Conservation (phyloP, 495 filamentous ascomycete genomes). For the Lineolata rhizophorae region DNA sequence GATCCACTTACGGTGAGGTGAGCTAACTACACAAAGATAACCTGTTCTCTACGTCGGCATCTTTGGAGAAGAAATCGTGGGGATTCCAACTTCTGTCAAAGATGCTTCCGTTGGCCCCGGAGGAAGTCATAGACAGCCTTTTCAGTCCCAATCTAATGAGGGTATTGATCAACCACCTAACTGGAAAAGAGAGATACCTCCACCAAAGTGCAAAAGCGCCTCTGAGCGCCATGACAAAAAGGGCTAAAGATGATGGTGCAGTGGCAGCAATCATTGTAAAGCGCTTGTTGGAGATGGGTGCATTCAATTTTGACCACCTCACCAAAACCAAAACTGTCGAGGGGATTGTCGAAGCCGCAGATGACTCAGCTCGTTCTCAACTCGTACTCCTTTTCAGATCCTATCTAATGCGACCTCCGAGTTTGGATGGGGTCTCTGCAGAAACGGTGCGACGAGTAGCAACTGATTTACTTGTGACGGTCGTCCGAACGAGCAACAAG, state of each 20-base stretch:
- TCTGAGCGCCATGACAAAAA: conserved; percentile 39
- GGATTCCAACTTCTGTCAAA: conserved; percentile 73
- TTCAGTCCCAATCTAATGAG: conserved; percentile 70
- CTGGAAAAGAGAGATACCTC: conserved; percentile 64
- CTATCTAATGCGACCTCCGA: conserved; percentile 19
- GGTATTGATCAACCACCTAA: conserved; percentile 69
- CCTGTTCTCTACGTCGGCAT: conserved; percentile 58
- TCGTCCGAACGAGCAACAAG: conserved; percentile 13
- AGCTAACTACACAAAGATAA: conserved; percentile 31
- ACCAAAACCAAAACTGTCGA: conserved; percentile 82
- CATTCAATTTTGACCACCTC: conserved; percentile 60
- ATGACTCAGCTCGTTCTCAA: conserved; percentile 19
- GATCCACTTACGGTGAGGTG: neutral
- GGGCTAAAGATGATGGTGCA: conserved; percentile 40
- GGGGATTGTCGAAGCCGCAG: conserved; percentile 41
- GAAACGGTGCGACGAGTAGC: conserved; percentile 26
- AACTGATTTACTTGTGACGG: conserved; percentile 30
- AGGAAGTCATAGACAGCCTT: conserved; percentile 27
- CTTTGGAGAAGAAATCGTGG: conserved; percentile 71
- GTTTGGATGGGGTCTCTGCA: conserved; percentile 12
- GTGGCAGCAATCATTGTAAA: conserved; percentile 36
- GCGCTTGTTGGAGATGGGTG: conserved; percentile 44
- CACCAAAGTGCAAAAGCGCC: conserved; percentile 58
- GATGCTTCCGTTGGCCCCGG: conserved; percentile 30
- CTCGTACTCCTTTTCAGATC: conserved; percentile 26